phyloP scores from a whole-genome alignment of 1,284 basidiomycete species.

The Porphyrellus sp. region DNA sequence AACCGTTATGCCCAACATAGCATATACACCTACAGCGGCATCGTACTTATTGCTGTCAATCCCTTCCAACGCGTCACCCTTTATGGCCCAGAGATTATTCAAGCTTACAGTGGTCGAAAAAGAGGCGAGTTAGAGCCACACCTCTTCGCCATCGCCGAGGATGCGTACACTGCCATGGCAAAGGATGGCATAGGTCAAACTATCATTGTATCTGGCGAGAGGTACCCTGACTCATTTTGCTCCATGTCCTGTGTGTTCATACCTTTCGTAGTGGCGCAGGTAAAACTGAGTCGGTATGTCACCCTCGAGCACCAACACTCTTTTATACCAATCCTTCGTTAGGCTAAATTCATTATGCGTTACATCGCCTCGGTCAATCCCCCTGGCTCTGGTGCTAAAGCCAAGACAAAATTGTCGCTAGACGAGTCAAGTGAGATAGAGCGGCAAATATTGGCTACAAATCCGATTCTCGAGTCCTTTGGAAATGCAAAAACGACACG shows the following conservation, averaged over 20 bases:
- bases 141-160: constrained; percentile 98
- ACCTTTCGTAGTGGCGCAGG: constrained; percentile 80
- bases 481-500: constrained; percentile 99
- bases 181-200: constrained; percentile 95
- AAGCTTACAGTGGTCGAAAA: constrained; percentile 90
- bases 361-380: constrained; percentile 99
- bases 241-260: constrained; percentile 18
- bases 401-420: constrained; percentile 65
- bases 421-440: constrained; percentile 93
- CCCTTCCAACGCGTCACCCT: constrained; percentile 93
- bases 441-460: constrained; percentile 95
- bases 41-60: constrained; percentile 97
- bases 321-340: constrained; percentile 9
- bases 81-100: constrained; percentile 95
- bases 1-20: constrained; percentile 96
- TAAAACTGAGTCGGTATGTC: constrained; percentile 91
- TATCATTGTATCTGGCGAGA: constrained; percentile 98
- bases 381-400: constrained; percentile 60
- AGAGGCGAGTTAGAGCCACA: constrained; percentile 97
- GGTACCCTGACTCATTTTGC: constrained; percentile 46
- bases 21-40: constrained; percentile 99
- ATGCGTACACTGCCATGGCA: constrained; percentile 97
- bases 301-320: constrained; percentile 1
- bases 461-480: constrained; percentile 98
- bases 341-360: constrained; percentile 99